phyloP scores from a whole-genome alignment of 306 rosid species.

The Vicia sativa region DNA sequence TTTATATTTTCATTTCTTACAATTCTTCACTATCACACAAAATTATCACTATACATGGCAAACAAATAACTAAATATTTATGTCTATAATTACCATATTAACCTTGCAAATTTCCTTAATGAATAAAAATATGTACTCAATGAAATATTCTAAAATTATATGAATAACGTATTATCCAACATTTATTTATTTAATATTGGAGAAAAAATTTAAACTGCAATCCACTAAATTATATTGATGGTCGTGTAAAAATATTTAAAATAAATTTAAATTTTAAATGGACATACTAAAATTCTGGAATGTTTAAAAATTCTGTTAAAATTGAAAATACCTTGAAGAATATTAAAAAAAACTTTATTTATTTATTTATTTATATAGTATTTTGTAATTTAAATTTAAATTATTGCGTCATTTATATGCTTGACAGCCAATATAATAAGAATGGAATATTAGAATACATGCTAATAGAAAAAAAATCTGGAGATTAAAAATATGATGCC shows the following conservation, averaged over 20 bases:
- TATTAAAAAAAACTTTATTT: no score
- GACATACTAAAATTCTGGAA: no score
- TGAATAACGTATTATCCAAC: no score
- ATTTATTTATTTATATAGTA: background rate
- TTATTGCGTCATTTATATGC: background rate
- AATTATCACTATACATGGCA: background rate
- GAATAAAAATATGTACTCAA: background rate
- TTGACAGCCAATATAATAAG: conserved; percentile 23
- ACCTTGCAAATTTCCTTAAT: conserved; percentile 3
- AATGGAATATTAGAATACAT: background rate
- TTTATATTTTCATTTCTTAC: conserved; percentile 29
- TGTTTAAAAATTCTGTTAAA: no score
- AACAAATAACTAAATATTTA: conserved; percentile 28
- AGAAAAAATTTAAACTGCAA: no score
- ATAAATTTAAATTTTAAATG: no score
- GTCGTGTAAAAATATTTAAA: no score
- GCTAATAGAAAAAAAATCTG: background rate
- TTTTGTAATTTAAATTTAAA: background rate
- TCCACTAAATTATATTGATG: no score
- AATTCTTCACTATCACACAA: conserved; percentile 36
- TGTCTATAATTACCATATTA: conserved; percentile 36
- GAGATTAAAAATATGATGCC: conserved; percentile 40
- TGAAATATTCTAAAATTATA: background rate
- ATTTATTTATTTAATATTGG: no score
- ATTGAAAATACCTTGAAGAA: no score